phyloP scores from a whole-genome alignment of 2,329 filamentous ascomycete species.

The Microascus cirrosus region DNA sequence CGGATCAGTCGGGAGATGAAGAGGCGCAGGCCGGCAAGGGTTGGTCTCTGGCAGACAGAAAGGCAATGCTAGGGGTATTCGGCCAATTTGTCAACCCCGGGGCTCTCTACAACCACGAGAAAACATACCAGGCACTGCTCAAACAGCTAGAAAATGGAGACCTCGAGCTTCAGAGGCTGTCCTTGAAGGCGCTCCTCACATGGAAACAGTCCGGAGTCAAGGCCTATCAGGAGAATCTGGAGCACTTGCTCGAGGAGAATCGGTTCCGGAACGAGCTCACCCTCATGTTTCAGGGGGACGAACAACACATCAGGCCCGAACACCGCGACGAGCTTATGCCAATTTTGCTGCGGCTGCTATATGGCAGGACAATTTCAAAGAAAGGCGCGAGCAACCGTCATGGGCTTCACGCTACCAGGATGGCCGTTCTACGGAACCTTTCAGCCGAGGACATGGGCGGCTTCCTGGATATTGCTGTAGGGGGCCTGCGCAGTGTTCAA shows the following conservation, averaged over 20 bases:
- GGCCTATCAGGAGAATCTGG: slow-evolving; percentile 73
- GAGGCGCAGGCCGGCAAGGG: slow-evolving; percentile 35
- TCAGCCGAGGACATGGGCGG: slow-evolving; percentile 61
- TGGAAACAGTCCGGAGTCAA: slow-evolving; percentile 76
- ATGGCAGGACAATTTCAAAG: slow-evolving; percentile 78
- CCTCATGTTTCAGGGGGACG: slow-evolving; percentile 66
- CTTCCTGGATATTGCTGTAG: slow-evolving; percentile 75
- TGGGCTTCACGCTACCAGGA: slow-evolving; percentile 68
- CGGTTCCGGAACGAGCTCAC: slow-evolving; percentile 91
- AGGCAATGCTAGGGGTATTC: slow-evolving; percentile 71
- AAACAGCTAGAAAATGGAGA: slow-evolving; percentile 78
- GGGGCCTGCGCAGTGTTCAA: slow-evolving; percentile 50
- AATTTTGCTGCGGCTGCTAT: slow-evolving; percentile 74
- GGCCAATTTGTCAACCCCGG: slow-evolving; percentile 77
- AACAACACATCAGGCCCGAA: slow-evolving; percentile 55
- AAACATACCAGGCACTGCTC: slow-evolving; percentile 67
- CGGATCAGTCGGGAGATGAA: slow-evolving; percentile 26
- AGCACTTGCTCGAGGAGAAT: slow-evolving; percentile 80
- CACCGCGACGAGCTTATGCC: slow-evolving; percentile 72
- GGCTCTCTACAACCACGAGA: slow-evolving; percentile 65
- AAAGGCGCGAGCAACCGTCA: slow-evolving; percentile 66
- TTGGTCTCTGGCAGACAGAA: slow-evolving; percentile 73
- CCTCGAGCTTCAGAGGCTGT: slow-evolving; percentile 73
- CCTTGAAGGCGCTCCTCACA: slow-evolving; percentile 72
- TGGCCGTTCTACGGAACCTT: slow-evolving; percentile 72